Conservation (phyloP, 2,329 filamentous ascomycete species). For the Microdochium bolleyi region DNA sequence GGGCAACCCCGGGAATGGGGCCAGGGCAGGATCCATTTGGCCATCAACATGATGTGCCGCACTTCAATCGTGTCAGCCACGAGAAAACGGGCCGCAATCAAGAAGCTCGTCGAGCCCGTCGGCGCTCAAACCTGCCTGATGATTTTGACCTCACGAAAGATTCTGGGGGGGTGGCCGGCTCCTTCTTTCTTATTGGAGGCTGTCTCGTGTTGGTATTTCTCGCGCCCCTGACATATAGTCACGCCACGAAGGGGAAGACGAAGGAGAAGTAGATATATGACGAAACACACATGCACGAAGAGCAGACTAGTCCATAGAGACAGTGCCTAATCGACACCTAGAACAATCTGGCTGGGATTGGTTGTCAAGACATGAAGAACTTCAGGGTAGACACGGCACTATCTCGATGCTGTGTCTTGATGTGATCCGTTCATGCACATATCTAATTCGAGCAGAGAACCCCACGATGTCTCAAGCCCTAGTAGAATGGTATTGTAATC, state of each 20-base stretch:
- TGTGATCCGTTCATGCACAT: no score
- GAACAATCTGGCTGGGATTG: no score
- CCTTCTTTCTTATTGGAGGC: not conserved
- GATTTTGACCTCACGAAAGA: not conserved
- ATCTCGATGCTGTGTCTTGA: no score
- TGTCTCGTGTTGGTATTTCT: not conserved
- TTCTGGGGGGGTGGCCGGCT: not conserved
- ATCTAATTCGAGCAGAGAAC: no score
- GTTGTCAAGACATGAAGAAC: no score
- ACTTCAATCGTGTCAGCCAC: conserved; percentile 73
- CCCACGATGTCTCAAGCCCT: no score
- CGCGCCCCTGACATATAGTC: not conserved
- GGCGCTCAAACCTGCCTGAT: not conserved
- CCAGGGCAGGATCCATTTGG: conserved; percentile 44
- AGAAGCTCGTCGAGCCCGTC: conserved; percentile 33
- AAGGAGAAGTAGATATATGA: not conserved
- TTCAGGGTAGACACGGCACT: no score
- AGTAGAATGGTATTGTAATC: no score
- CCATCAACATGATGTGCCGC: conserved; percentile 49
- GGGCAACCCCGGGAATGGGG: conserved; percentile 45
- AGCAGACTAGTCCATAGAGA: no score
- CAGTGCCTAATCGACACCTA: no score
- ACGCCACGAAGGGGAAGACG: not conserved
- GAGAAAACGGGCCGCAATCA: conserved; percentile 63
- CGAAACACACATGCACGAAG: not conserved